Evolutionary conservation across 805 yeast genomes (phyloP), one percentile per base, ranked within the genome.

Genomic region (Candida methanosorbosa): DNA sequence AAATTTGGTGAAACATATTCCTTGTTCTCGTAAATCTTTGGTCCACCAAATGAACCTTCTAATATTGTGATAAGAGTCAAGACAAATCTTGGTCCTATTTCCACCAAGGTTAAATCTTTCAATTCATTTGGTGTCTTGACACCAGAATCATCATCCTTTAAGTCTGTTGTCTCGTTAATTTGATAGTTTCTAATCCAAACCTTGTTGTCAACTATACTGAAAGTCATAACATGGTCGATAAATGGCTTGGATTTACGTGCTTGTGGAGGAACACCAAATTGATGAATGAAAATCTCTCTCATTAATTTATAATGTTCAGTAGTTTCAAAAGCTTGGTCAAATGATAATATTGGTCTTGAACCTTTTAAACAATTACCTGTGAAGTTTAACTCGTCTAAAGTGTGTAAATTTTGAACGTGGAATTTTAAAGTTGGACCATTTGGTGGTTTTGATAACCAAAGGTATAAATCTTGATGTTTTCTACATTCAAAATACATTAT

Each of bases 41-140:
- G 96, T 16, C 98, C 98, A 37, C 96, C 90, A 50, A 92, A 92
- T 2, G 97, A 86, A 32, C 98, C 98, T 65, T 92, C 97, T 43
- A 90, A 70, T 35, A 92, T 77, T 39, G 94, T 79, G 46, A 92
- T 88, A 43, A 81, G 78, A 3, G 97, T 90, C 66, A 92, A 70
- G 23, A 92, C 97, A 45, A 87, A 81, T 59, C 98, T 75, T 34
- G 98, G 98, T 3, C 98, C 98, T 47, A 92, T 86, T 66, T 92
- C 98, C 38, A 92, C 82, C 48, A 92, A 68, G 14, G 86, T 76
- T 42, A 84, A 59, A 42, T 86, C 85, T 27, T 76, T 76, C 9
- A 51, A 52, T 25, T 56, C 59, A 23, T 58, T 59, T 17, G 44
- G 35, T 19, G 43, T 42, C 19, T 37, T 41, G 18, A 33, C 42